Evolutionary conservation across 306 rosid genomes (phyloP), one percentile per base, ranked within the genome.

Genomic region (Cercis canadensis): DNA sequence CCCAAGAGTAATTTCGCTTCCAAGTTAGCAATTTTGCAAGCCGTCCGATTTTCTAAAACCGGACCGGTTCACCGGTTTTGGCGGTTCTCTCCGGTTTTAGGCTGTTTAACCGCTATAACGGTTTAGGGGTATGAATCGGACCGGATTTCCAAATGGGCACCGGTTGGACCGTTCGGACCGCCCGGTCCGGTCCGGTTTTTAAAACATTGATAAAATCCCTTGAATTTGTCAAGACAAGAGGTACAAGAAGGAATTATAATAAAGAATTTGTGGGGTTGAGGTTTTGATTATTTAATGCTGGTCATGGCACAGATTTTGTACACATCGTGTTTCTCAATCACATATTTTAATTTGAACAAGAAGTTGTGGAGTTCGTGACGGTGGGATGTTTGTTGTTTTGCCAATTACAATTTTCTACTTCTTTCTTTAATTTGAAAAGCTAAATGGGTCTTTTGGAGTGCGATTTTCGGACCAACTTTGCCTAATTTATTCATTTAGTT

Each of bases 161-260:
- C n/a, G n/a, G n/a, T n/a, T n/a, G n/a, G n/a, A n/a, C n/a, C n/a
- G n/a, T n/a, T n/a, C n/a, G n/a, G n/a, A n/a, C n/a, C n/a, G n/a
- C n/a, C n/a, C n/a, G n/a, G n/a, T n/a, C n/a, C n/a, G n/a, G n/a
- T n/a, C n/a, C n/a, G n/a, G n/a, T n/a, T n/a, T n/a, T n/a, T n/a
- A n/a, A n/a, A n/a, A n/a, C n/a, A n/a, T n/a, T n/a, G n/a, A n/a
- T n/a, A n/a, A n/a, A 53, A 54, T 63, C 37, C 65, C 59, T 9
- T 64, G 78, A 64, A 55, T 32, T 64, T 55, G 66, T 56, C 58
- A 65, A n/a, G 65, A 74, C 65, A 54, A 4, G 49, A 74, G 56
- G 39, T 44, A 18, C 37, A 21, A 16, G 12, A 29, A 4, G 15
- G 46, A 53, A 13, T 55, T 56, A 21, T 13, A 37, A 37, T 37